Base-by-base conservation (phyloP, 2,329 filamentous ascomycete genomes). In the Botrytis porri region DNA sequence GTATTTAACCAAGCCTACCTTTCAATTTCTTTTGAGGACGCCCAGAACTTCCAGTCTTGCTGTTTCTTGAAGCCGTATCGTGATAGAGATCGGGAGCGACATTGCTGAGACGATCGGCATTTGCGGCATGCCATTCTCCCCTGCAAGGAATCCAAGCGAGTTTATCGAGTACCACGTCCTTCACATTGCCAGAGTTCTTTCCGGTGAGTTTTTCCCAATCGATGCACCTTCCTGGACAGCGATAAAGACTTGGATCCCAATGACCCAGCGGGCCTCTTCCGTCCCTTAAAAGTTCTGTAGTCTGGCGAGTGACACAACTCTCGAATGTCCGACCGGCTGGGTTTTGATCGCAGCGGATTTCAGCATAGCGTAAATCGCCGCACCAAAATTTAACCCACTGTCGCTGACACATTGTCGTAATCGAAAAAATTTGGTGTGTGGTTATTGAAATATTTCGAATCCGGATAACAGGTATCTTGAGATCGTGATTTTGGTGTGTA, bases 361-460 rank as follows among this genome's bases (percentile, higher is more conserved):
- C 64, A 54, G 32, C 18, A 39, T 10, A 39, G 7, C 45, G 32
- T 29, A 54, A 4, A 54, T 67, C 64, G 22, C 29, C 25, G 5
- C 64, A 67, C 9, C 22, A 18, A 22, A 67, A 67, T 9, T 1
- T 20, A 54, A n/a, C 45, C 64, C 64, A 67, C 37, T 54, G 45
- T 54, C 64, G 64, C 51, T 4, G 20, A 29, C 64, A 67, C 45
- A 67, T 67, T n/a, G 39, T 54, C 22, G 18, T 64, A 45, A 25
- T 64, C 18, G 9, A 20, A 32, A 51, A 14, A n/a, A 14, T n/a
- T 20, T 37, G 32, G 3, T 66, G 20, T 39, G 7, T 22, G 43
- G 45, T 22, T 14, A 3, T 20, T 48, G 18, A 39, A n/a, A 51
- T 18, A 9, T n/a, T 22, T n/a, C 9, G 22, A 48, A 12, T n/a